These are phyloP conservation scores for Arthrobotrys sinensis DNA, from an alignment of 2,329 filamentous ascomycete species.

Conservation along the genomic window DNA sequence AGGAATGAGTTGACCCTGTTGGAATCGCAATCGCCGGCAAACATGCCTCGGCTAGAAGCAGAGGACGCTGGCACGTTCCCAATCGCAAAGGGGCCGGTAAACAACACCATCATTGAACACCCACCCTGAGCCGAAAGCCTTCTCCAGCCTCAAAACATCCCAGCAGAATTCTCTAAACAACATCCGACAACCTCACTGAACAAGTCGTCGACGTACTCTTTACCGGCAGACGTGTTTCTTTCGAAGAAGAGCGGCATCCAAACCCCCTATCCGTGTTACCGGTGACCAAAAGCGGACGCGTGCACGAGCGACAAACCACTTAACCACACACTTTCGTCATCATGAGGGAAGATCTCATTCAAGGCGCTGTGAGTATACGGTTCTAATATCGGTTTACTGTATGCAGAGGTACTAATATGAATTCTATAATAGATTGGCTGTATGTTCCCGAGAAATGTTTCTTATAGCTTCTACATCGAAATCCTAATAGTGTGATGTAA, in stretches of 20 bases:
- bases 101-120: conserved; percentile 46
- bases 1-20: conserved; percentile 32
- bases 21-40: conserved; percentile 44
- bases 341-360: conserved; percentile 60
- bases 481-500: conserved; percentile 42
- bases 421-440: conserved; percentile 43
- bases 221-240: conserved; percentile 32
- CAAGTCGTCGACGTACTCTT: conserved; percentile 2
- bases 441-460: conserved; percentile 14
- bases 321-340: conserved; percentile 28
- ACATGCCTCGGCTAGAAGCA: conserved; percentile 56
- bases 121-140: conserved; percentile 41
- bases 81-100: conserved; percentile 60
- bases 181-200: conserved; percentile 10
- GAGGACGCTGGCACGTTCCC: conserved; percentile 54
- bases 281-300: conserved; percentile 40
- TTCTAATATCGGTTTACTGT: neutral
- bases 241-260: conserved; percentile 1
- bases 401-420: conserved; percentile 10
- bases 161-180: conserved; percentile 22
- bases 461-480: neutral
- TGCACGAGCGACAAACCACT: conserved; percentile 20
- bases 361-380: conserved; percentile 52
- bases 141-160: conserved; percentile 25
- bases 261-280: conserved; percentile 6